These are phyloP conservation scores for Exophiala sp. DNA, from an alignment of 2,329 filamentous ascomycete species.

Conservation along the genomic window DNA sequence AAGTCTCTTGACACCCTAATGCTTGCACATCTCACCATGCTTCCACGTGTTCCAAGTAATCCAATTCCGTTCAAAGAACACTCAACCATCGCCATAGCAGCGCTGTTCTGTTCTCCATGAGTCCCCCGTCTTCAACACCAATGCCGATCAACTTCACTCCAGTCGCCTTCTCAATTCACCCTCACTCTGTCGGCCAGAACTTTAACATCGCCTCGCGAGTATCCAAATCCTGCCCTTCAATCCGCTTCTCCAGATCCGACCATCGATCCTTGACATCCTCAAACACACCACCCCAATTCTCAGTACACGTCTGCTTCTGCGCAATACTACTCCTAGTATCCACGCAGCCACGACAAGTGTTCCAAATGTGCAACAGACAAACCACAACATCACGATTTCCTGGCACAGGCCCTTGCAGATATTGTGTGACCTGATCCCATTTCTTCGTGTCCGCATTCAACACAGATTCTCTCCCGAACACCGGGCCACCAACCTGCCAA, in stretches of 20 bases:
- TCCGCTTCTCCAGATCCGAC: not conserved
- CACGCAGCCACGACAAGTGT: not conserved
- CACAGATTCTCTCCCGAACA: not conserved
- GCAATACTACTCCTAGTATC: not conserved
- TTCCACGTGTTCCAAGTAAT: too few relatives aligned
- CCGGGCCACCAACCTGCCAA: not conserved
- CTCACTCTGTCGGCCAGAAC: not conserved
- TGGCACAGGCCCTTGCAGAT: not conserved
- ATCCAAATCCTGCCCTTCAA: not conserved
- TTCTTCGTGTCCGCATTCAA: not conserved
- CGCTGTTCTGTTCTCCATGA: not conserved
- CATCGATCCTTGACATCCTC: not conserved
- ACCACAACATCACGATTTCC: conserved; percentile 1
- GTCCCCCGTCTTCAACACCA: not conserved
- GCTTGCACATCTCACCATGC: too few relatives aligned
- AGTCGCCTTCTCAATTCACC: not conserved
- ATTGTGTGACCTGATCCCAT: not conserved
- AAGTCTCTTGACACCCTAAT: not conserved
- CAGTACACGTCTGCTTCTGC: not conserved
- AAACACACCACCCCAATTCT: not conserved
- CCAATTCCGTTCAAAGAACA: too few relatives aligned
- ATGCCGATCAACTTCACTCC: not conserved
- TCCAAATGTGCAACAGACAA: not conserved
- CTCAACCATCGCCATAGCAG: too few relatives aligned
- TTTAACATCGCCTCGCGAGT: not conserved